Evolutionary conservation across 2,329 filamentous ascomycete species (phyloP).

Genomic region (Massarina eburnea): DNA sequence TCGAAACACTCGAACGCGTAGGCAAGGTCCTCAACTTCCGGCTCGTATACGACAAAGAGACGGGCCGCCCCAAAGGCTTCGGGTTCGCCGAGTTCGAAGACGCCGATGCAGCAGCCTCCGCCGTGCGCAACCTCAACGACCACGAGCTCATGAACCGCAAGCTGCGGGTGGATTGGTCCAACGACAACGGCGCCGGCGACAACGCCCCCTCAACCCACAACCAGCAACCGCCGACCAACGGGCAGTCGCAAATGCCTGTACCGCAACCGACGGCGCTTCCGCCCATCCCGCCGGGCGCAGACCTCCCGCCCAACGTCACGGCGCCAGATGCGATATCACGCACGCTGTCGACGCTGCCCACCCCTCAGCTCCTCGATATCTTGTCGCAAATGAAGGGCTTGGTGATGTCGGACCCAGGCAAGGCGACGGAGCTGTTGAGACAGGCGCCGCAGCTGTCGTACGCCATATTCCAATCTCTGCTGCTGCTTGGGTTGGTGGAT

Average conservation of each 20-base stretch:
- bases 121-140: slow-evolving; percentile 93
- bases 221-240: slow-evolving; percentile 43
- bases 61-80: slow-evolving; percentile 91
- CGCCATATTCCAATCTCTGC: slow-evolving; percentile 89
- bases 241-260: slow-evolving; percentile 40
- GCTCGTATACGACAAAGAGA: slow-evolving; percentile 93
- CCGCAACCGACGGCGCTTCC: slow-evolving; percentile 63
- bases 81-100: slow-evolving; percentile 96
- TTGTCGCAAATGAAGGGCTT: slow-evolving; percentile 92
- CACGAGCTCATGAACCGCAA: slow-evolving; percentile 94
- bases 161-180: slow-evolving; percentile 92
- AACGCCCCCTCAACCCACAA: slow-evolving; percentile 51
- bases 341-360: slow-evolving; percentile 82
- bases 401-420: slow-evolving; percentile 76
- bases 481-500: slow-evolving; percentile 91
- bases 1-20: slow-evolving; percentile 86
- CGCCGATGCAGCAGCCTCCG: slow-evolving; percentile 86
- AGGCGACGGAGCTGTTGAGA: slow-evolving; percentile 81
- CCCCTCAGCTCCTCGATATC: slow-evolving; percentile 88
- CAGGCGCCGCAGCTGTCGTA: slow-evolving; percentile 92
- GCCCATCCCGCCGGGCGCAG: slow-evolving; percentile 79
- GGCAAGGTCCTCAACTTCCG: slow-evolving; percentile 91
- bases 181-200: slow-evolving; percentile 75
- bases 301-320: slow-evolving; percentile 78
- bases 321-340: slow-evolving; percentile 90